Evolutionary conservation across 345 rosid genomes (phyloP), one percentile per base, ranked within the genome.

Genomic region (Mercurialis annua): DNA sequence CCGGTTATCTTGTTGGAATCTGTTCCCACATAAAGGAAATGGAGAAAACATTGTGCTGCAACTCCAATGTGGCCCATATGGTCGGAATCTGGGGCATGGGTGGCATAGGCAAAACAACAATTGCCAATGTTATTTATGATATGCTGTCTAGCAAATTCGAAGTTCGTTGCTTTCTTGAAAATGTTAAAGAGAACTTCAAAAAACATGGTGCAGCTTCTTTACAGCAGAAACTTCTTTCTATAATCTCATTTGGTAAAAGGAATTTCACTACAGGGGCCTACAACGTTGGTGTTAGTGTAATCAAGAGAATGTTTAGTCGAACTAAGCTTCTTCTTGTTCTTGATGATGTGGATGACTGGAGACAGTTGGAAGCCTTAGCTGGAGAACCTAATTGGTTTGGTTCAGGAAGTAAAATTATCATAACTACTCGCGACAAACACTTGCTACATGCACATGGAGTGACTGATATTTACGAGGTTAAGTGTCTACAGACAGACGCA

Each of bases 41-140:
- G 29, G 49, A 59, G 15, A 11, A 5, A 18, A 31, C 34, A 10
- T 20, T 69, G 3, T 40, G 42, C 15, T 38, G 50, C 11, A 43
- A 57, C 12, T 57, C 43, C 7, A 16, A 18, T 18, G 20, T 2
- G 1, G 24, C 33, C 23, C 43, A 29, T 24, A 33, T 57, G 38
- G 23, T 57, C 5, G 61, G 61, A 57, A 57, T 57, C 1, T 57
- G 61, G 61, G 42, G 61, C 21, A 57, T 57, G 61, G 61, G 61
- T 30, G 42, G 42, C 61, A 31, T 50, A 50, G 54, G 54, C 3
- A 50, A 50, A 50, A 50, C 40, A 33, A 33, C 61, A 5, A 18
- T 57, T 33, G 61, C 61, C 23, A 18, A 2, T 9, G 23, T 33
- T 8, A 57, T 57, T 4, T 57, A 30, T 31, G 42, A 57, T 31